phyloP scores from a whole-genome alignment of 1,139 yeast genomes.

The Lipomyces yarrowii region DNA sequence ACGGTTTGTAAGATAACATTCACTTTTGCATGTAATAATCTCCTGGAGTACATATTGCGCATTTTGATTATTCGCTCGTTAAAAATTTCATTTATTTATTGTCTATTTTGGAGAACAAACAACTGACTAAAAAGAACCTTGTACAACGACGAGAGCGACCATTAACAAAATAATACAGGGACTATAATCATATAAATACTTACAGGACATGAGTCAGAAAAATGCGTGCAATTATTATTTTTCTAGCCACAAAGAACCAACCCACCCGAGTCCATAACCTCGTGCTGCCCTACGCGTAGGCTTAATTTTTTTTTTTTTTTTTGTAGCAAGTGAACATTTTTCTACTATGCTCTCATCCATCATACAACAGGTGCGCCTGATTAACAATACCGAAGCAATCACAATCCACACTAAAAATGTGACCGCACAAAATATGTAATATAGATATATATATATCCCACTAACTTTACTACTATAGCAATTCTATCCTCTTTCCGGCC shows the following conservation, averaged over 20 bases:
- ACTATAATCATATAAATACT: background rate
- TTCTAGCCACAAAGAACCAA: no score
- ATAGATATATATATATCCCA: background rate
- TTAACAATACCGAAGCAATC: conserved; percentile 6
- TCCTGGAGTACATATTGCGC: background rate
- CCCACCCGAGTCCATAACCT: background rate
- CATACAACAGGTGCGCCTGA: conserved; percentile 1
- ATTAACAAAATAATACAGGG: background rate
- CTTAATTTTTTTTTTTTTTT: background rate
- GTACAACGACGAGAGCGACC: background rate
- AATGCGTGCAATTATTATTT: background rate
- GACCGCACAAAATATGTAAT: background rate
- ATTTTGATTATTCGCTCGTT: background rate
- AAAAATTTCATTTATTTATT: no score
- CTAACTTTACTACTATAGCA: background rate
- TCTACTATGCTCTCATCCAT: background rate
- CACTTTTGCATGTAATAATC: background rate
- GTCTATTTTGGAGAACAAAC: background rate
- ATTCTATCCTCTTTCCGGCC: background rate
- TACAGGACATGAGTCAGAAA: background rate
- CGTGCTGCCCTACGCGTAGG: background rate
- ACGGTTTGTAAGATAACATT: background rate
- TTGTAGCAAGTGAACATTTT: background rate
- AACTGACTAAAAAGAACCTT: background rate
- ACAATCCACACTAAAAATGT: background rate